A percentile compares a stretch with the other conserved stretches of the same genome.
phyloP scores from a whole-genome alignment of 306 rosid species.

The Castanopsis chinensis region DNA sequence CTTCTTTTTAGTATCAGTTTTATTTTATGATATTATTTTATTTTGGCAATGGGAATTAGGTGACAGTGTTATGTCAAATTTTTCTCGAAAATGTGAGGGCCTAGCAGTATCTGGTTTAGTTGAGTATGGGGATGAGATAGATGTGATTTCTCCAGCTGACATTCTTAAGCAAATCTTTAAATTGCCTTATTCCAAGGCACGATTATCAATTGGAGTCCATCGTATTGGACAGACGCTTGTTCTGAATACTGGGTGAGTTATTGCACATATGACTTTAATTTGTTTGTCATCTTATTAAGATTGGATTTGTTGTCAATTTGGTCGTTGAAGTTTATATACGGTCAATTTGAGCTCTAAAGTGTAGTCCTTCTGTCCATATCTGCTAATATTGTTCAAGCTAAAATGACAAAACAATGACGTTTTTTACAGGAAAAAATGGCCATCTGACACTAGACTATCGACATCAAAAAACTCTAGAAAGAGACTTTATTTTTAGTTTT shows the following conservation, averaged over 20 bases:
- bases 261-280: conserved; percentile 5
- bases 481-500: too few relatives aligned
- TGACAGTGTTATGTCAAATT: conserved; percentile 67
- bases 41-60: conserved; percentile 55
- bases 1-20: conserved; percentile 17
- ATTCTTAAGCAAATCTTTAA: conserved; percentile 94
- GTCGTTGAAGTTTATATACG: too few relatives aligned
- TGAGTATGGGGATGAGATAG: conserved; percentile 92
- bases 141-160: conserved; percentile 89
- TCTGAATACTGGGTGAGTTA: conserved; percentile 78
- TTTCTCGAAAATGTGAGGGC: conserved; percentile 77
- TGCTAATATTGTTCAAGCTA: too few relatives aligned
- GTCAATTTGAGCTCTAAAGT: too few relatives aligned
- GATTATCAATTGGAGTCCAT: conserved; percentile 80
- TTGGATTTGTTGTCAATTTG: too few relatives aligned
- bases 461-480: too few relatives aligned
- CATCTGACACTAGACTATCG: too few relatives aligned
- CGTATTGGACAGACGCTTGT: conserved; percentile 94
- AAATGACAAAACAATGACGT: too few relatives aligned
- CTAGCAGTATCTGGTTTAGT: conserved; percentile 89
- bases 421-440: too few relatives aligned
- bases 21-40: conserved; percentile 13
- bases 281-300: conserved; percentile 4
- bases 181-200: conserved; percentile 95
- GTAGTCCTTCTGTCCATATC: too few relatives aligned